These are phyloP conservation scores for Mycosarcoma maydis DNA, from an alignment of 1,284 basidiomycete species.

Conservation along the genomic window DNA sequence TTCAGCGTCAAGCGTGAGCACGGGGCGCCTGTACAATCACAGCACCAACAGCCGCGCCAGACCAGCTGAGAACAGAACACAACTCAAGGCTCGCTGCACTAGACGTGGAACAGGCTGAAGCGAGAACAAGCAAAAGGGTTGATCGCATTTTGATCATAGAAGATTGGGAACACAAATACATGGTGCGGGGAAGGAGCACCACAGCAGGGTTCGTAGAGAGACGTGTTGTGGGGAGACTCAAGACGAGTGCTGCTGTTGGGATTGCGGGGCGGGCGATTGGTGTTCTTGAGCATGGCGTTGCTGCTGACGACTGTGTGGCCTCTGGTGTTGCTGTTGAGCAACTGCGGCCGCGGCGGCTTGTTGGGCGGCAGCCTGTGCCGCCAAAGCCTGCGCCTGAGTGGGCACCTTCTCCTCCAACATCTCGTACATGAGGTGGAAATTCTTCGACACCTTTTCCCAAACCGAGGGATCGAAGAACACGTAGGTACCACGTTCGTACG, in stretches of 20 bases:
- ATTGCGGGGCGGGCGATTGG: not conserved
- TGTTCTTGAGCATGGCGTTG: not conserved
- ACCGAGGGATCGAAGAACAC: slow-evolving; percentile 90
- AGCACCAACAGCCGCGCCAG: too few relatives aligned
- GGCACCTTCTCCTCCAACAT: slow-evolving; percentile 82
- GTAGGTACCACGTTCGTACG: slow-evolving; percentile 87
- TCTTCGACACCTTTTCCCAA: slow-evolving; percentile 78
- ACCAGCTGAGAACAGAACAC: too few relatives aligned
- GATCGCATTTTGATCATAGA: too few relatives aligned
- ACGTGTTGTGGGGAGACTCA: too few relatives aligned
- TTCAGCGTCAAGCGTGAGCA: too few relatives aligned
- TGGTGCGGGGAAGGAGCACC: too few relatives aligned
- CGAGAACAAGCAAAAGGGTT: too few relatives aligned
- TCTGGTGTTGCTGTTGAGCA: slow-evolving; percentile 27
- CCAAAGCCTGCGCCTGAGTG: slow-evolving; percentile 41
- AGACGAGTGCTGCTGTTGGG: not conserved
- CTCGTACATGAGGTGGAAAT: slow-evolving; percentile 84
- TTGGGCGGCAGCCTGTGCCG: slow-evolving; percentile 44
- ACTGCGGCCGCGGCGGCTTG: slow-evolving; percentile 32
- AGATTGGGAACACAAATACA: too few relatives aligned
- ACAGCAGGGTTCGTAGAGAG: too few relatives aligned
- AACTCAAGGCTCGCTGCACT: too few relatives aligned
- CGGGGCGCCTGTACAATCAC: too few relatives aligned
- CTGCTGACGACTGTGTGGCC: slow-evolving; percentile 7
- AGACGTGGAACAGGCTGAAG: too few relatives aligned